Evolutionary conservation across 1,139 yeast genomes (phyloP).

Genomic region (Kodamaea sp.): DNA sequence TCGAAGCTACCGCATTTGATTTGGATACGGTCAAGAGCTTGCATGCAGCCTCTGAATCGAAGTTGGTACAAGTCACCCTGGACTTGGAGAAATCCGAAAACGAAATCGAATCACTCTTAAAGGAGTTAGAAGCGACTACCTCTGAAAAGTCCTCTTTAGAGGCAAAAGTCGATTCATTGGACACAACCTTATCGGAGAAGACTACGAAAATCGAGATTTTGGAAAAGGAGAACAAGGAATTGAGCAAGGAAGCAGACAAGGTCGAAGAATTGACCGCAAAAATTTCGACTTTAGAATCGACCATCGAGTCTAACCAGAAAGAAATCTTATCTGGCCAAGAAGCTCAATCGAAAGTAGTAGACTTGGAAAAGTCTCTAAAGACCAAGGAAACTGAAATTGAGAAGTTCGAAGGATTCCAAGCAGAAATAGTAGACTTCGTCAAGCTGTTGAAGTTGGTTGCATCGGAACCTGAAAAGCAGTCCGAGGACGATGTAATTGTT

Average conservation of each 20-base stretch:
- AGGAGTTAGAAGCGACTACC: too few species aligned
- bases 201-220: slow-evolving; percentile 1
- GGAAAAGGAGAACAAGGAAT: neutral
- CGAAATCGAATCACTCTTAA: neutral
- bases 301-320: neutral
- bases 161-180: too few species aligned
- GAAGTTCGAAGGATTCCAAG: neutral
- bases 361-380: neutral
- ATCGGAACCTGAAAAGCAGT: neutral
- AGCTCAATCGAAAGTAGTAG: neutral
- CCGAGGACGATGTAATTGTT: neutral
- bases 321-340: neutral
- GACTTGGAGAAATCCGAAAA: slow-evolving; percentile 1
- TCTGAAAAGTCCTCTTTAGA: too few species aligned
- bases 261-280: neutral
- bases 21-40: too few species aligned
- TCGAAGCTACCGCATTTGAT: too few species aligned
- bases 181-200: too few species aligned
- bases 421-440: neutral
- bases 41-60: too few species aligned
- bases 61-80: neutral
- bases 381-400: neutral
- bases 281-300: neutral
- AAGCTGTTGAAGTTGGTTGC: neutral
- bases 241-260: neutral